These are phyloP conservation scores for Moesziomyces globuligerus DNA, from an alignment of 1,284 basidiomycete species.

Conservation along the genomic window DNA sequence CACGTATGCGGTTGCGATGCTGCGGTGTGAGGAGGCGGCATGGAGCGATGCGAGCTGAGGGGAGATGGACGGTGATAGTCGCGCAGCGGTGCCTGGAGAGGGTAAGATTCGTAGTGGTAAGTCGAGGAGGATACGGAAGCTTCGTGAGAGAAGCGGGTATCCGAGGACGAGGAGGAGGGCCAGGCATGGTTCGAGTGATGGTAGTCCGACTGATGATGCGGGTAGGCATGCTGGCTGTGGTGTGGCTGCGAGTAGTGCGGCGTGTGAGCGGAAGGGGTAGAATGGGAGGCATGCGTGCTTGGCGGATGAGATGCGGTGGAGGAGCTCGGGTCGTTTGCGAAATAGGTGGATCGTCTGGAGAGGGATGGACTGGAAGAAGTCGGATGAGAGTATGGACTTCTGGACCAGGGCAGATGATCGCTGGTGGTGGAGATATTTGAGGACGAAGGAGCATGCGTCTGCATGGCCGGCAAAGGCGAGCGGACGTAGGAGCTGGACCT, in stretches of 20 bases:
- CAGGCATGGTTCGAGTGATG: conserved; percentile 14
- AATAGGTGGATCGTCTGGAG: conserved; percentile 4
- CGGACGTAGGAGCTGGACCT: too few relatives aligned
- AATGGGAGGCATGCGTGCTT: not conserved
- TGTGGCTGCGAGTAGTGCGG: conserved; percentile 14
- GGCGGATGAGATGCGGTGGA: not conserved
- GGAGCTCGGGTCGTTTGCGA: not conserved
- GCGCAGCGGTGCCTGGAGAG: conserved; percentile 19
- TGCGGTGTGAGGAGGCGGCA: conserved; percentile 15
- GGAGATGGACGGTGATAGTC: conserved; percentile 30
- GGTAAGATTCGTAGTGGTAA: conserved; percentile 16
- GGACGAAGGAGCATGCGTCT: not conserved
- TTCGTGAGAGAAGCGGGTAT: conserved; percentile 4
- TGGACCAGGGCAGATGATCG: conserved; percentile 8
- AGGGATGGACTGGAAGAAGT: conserved; percentile 4
- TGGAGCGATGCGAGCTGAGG: conserved; percentile 8
- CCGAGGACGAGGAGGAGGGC: conserved; percentile 4
- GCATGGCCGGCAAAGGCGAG: conserved; percentile 1
- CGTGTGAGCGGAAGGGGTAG: conserved; percentile 5
- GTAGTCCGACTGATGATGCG: conserved; percentile 5
- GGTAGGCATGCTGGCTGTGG: conserved; percentile 4
- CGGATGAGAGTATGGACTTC: conserved; percentile 1
- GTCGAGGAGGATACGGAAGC: conserved; percentile 1
- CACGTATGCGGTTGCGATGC: not conserved
- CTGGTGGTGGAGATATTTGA: conserved; percentile 1